Conservation (phyloP, 768 basidiomycete species). For the Boletus subparvulus region DNA sequence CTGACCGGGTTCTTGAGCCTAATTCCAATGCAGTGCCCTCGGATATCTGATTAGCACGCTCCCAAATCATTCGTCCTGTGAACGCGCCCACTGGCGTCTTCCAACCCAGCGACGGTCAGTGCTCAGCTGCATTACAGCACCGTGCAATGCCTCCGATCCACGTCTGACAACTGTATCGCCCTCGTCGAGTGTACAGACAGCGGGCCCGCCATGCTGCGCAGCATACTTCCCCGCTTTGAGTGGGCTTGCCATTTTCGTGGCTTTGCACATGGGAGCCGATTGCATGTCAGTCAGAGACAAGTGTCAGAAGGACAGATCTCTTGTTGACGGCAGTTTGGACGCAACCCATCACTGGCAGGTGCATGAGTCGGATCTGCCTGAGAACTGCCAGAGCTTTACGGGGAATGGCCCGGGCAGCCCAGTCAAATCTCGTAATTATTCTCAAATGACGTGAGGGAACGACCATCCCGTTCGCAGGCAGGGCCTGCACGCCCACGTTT, state of each 20-base stretch:
- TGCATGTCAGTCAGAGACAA: conserved; percentile 19
- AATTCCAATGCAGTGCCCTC: conserved; percentile 39
- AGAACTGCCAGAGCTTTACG: conserved; percentile 20
- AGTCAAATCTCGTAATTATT: conserved; percentile 12
- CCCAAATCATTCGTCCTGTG: conserved; percentile 28
- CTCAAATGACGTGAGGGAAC: conserved; percentile 19
- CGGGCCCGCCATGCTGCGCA: neutral
- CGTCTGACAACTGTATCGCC: conserved; percentile 9
- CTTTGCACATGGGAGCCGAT: conserved; percentile 11
- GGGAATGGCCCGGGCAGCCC: conserved; percentile 7
- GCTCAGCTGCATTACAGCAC: conserved; percentile 5
- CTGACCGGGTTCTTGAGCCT: conserved; percentile 32
- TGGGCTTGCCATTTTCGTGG: conserved; percentile 7
- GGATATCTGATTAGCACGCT: conserved; percentile 36
- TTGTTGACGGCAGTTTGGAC: conserved; percentile 15
- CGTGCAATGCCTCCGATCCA: conserved; percentile 8
- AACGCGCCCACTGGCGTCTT: conserved; percentile 10
- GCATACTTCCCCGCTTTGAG: neutral
- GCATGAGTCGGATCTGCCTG: conserved; percentile 31
- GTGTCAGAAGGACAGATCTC: conserved; percentile 13
- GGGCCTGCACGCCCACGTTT: conserved; percentile 8
- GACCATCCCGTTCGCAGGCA: conserved; percentile 16
- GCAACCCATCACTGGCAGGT: neutral
- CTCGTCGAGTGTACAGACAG: neutral
- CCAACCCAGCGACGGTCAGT: conserved; percentile 28